Evolutionary conservation across 1,284 basidiomycete species (phyloP).

Genomic region (Microbotryum lychnidis-dioicae): DNA sequence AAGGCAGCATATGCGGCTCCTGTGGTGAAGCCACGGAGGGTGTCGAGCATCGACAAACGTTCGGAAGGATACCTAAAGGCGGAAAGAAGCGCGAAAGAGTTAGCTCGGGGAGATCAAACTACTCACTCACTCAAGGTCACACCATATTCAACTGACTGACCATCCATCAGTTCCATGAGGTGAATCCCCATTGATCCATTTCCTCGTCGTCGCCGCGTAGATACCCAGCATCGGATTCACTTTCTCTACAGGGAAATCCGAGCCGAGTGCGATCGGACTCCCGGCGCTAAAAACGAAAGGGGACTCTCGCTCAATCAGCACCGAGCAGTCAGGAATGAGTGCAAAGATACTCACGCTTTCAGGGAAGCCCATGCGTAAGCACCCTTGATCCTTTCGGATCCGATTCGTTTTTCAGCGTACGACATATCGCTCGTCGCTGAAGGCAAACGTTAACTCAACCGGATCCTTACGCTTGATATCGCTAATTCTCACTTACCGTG

Average conservation of each 20-base stretch:
- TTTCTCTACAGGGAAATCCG: slow-evolving; percentile 83
- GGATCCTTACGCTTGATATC: background rate
- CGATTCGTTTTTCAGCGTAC: slow-evolving; percentile 73
- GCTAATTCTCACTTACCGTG: slow-evolving; percentile 47
- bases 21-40: slow-evolving; percentile 63
- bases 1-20: slow-evolving; percentile 82
- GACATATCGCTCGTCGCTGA: slow-evolving; percentile 70
- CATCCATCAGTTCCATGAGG: slow-evolving; percentile 75
- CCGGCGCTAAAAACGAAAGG: slow-evolving; percentile 29
- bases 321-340: background rate
- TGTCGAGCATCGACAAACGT: slow-evolving; percentile 61
- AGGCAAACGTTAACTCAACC: too few relatives aligned
- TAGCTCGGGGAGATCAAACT: background rate
- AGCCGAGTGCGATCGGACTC: slow-evolving; percentile 64
- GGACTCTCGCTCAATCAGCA: background rate
- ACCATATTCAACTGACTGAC: slow-evolving; percentile 44
- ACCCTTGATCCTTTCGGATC: slow-evolving; percentile 65
- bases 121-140: background rate
- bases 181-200: slow-evolving; percentile 59
- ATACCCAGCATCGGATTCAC: slow-evolving; percentile 71
- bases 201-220: slow-evolving; percentile 73
- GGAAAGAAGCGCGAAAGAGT: background rate
- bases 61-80: slow-evolving; percentile 57
- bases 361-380: slow-evolving; percentile 82
- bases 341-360: slow-evolving; percentile 49